phyloP scores from a whole-genome alignment of 768 basidiomycete species.

The Rubroboletus pulcherrimus region DNA sequence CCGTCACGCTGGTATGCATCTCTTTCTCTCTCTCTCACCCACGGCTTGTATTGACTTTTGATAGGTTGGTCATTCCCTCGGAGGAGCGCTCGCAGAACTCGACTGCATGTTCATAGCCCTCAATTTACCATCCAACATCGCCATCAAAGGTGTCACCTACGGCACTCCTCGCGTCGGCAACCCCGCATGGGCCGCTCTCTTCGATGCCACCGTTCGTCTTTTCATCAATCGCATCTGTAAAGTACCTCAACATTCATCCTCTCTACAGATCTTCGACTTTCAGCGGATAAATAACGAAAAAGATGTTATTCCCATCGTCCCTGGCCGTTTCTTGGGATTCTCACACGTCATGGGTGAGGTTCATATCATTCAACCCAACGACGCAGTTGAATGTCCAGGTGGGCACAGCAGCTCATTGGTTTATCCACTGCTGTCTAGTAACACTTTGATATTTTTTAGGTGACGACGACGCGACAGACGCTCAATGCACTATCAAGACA shows the following conservation, averaged over 20 bases:
- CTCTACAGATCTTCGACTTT: conserved; percentile 21
- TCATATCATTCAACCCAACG: conserved; percentile 37
- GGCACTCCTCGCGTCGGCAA: conserved; percentile 32
- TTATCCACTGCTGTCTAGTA: neutral
- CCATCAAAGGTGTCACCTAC: conserved; percentile 31
- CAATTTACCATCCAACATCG: conserved; percentile 40
- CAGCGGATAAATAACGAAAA: conserved; percentile 29
- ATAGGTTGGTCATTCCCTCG: conserved; percentile 48
- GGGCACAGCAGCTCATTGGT: neutral
- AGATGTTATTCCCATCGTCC: conserved; percentile 56
- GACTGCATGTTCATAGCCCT: conserved; percentile 46
- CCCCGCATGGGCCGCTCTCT: conserved; percentile 25
- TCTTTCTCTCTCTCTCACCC: neutral
- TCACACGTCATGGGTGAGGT: conserved; percentile 38
- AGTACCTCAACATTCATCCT: neutral
- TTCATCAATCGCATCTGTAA: neutral
- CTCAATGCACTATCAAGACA: conserved; percentile 49
- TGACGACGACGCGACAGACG: conserved; percentile 52
- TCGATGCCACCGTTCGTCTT: conserved; percentile 23
- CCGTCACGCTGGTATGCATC: conserved; percentile 39
- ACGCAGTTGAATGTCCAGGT: conserved; percentile 43
- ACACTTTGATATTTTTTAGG: conserved; percentile 25
- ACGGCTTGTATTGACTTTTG: neutral
- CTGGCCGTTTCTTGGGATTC: conserved; percentile 48
- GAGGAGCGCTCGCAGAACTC: conserved; percentile 51